phyloP scores from a whole-genome alignment of 495 filamentous ascomycete species.

The Podospora pseudopauciseta region DNA sequence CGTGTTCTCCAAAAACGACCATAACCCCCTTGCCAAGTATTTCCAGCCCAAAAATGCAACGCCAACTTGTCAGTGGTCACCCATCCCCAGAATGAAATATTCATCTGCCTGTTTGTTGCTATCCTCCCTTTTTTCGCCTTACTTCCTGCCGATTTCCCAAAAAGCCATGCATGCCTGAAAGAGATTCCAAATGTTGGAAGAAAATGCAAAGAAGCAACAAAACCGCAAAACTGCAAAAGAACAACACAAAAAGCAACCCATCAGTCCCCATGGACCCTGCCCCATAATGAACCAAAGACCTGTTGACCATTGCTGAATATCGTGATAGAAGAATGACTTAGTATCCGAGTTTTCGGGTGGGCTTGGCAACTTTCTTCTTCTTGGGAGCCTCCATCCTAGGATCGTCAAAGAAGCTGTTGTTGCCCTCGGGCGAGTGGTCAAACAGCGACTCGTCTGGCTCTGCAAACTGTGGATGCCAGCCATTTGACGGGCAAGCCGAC shows the following conservation, averaged over 20 bases:
- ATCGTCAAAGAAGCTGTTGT: conserved; percentile 32
- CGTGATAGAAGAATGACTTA: conserved; percentile 8
- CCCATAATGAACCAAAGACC: background rate
- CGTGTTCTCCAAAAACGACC: background rate
- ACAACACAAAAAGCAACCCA: background rate
- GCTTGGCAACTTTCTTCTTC: conserved; percentile 20
- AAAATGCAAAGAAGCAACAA: background rate
- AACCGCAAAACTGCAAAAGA: background rate
- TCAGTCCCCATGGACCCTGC: background rate
- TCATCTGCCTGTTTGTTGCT: background rate
- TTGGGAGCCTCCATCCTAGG: conserved; percentile 14
- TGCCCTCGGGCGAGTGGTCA: conserved; percentile 31
- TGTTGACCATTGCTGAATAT: background rate
- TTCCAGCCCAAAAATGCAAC: background rate
- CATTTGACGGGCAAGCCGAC: conserved; percentile 2
- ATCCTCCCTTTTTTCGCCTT: background rate
- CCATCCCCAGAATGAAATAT: background rate
- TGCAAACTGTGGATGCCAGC: conserved; percentile 18
- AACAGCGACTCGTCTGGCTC: conserved; percentile 26
- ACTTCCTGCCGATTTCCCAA: background rate
- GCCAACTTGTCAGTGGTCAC: background rate
- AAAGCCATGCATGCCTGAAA: background rate
- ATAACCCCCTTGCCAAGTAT: background rate
- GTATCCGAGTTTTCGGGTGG: conserved; percentile 21
- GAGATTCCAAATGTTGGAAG: background rate